Percentiles rank a stretch among this genome's conserved stretches.
phyloP scores from a whole-genome alignment of 257 asterid genomes.

The Solanum bukasovii region DNA sequence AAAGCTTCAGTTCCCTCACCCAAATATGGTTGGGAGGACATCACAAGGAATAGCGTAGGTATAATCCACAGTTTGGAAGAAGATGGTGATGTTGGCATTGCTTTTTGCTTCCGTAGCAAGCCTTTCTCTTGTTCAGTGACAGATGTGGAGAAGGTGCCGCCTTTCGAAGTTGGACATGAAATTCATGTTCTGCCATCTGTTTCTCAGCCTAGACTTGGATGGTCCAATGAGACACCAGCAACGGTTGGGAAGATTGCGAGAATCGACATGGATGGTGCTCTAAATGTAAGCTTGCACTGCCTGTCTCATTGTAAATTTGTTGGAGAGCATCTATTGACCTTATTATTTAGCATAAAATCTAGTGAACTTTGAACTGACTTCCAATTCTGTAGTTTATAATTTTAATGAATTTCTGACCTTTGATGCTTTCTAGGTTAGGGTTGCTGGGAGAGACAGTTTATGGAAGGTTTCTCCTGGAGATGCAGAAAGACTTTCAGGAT shows the following conservation, averaged over 20 bases:
- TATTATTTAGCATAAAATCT: neutral
- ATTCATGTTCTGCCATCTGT: conserved; percentile 69
- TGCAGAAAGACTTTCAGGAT: conserved; percentile 88
- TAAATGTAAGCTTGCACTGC: conserved; percentile 56
- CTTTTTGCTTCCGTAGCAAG: conserved; percentile 93
- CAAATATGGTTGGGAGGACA: conserved; percentile 96
- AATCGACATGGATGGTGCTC: conserved; percentile 93
- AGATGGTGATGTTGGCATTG: conserved; percentile 94
- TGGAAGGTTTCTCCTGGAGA: conserved; percentile 99
- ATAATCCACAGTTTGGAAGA: conserved; percentile 95
- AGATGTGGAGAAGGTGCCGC: conserved; percentile 83
- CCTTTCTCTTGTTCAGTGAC: conserved; percentile 86
- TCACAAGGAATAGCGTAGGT: conserved; percentile 75
- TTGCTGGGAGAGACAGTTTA: conserved; percentile 60
- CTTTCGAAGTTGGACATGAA: conserved; percentile 85
- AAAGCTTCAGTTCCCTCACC: conserved; percentile 94
- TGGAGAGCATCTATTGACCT: neutral
- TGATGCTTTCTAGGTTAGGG: conserved; percentile 50
- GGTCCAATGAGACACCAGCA: conserved; percentile 93
- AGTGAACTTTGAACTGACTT: neutral
- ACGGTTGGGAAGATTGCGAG: conserved; percentile 76
- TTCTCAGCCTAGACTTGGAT: conserved; percentile 91
- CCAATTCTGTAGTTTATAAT: neutral
- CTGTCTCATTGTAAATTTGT: neutral
- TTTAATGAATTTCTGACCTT: neutral